These are phyloP conservation scores for Floccularia luteovirens DNA, from an alignment of 768 basidiomycete species.

Conservation along the genomic window DNA sequence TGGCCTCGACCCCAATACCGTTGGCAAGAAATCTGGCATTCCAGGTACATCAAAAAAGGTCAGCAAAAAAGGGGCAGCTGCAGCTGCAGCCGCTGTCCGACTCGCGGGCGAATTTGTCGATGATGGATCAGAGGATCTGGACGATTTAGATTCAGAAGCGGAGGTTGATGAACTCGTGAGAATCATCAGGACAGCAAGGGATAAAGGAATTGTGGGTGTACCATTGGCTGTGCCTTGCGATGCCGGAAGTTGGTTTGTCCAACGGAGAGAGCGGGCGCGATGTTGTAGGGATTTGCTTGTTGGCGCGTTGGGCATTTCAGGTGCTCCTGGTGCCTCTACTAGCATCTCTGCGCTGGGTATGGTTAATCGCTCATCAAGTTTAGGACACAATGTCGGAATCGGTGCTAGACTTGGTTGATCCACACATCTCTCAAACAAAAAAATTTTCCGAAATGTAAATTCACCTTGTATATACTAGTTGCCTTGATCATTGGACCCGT, in stretches of 20 bases:
- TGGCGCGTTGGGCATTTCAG: slow-evolving; percentile 39
- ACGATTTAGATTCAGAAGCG: slow-evolving; percentile 78
- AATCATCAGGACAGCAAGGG: slow-evolving; percentile 48
- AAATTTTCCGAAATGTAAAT: too few relatives aligned
- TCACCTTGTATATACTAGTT: too few relatives aligned
- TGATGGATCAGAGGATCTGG: slow-evolving; percentile 62
- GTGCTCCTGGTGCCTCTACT: slow-evolving; percentile 21
- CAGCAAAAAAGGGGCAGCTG: slow-evolving; percentile 53
- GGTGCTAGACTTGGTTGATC: slow-evolving; percentile 2
- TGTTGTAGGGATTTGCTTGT: slow-evolving; percentile 52
- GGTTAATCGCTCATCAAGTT: slow-evolving; percentile 22
- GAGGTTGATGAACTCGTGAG: slow-evolving; percentile 72
- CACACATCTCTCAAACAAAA: too few relatives aligned
- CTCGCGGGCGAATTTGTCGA: slow-evolving; percentile 44
- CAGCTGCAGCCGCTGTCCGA: slow-evolving; percentile 40
- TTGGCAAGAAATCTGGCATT: slow-evolving; percentile 33
- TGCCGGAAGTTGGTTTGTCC: slow-evolving; percentile 76
- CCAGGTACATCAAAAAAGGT: slow-evolving; percentile 45
- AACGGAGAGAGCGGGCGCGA: slow-evolving; percentile 58
- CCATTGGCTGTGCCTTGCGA: slow-evolving; percentile 71
- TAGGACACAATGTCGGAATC: slow-evolving; percentile 7
- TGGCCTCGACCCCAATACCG: slow-evolving; percentile 40
- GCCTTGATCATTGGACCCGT: too few relatives aligned
- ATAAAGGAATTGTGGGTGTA: slow-evolving; percentile 50
- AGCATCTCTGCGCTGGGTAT: slow-evolving; percentile 22